Percentiles rank a stretch among this genome's conserved stretches.
Conservation (phyloP, 306 rosid species). For the Alnus glutinosa region DNA sequence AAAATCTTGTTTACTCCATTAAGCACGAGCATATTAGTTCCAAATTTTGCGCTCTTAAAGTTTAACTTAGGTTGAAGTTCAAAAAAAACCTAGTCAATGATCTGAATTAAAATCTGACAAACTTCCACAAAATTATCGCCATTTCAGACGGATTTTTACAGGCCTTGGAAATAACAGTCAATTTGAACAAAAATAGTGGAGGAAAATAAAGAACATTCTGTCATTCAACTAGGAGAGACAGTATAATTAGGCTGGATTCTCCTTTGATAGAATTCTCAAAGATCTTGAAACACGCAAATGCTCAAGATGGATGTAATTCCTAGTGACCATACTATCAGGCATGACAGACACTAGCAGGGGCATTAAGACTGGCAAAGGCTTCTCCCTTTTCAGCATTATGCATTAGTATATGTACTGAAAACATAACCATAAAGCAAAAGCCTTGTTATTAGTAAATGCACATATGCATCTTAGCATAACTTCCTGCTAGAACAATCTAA, state of each 20-base stretch:
- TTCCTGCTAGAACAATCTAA: not conserved
- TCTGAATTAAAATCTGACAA: not conserved
- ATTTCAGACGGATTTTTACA: not conserved
- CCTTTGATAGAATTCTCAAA: not conserved
- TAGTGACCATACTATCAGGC: not conserved
- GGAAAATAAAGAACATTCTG: not conserved
- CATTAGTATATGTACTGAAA: not conserved
- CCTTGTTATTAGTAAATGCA: not conserved
- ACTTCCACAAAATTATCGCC: not conserved
- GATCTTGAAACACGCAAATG: not conserved
- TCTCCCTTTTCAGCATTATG: not conserved
- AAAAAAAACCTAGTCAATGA: not conserved
- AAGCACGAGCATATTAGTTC: not conserved
- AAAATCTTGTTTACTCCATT: not conserved
- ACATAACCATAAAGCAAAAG: not conserved
- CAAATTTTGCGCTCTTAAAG: not conserved
- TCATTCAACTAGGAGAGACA: not conserved
- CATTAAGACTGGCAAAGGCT: not conserved
- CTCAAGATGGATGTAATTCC: not conserved
- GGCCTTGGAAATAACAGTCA: not conserved
- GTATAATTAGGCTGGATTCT: not conserved
- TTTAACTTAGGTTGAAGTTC: not conserved
- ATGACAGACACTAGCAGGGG: not conserved
- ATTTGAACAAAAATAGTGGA: not conserved
- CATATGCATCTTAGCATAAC: not conserved